Base-by-base conservation (phyloP, 2,329 filamentous ascomycete species). In the Colletotrichum echinochloae region DNA sequence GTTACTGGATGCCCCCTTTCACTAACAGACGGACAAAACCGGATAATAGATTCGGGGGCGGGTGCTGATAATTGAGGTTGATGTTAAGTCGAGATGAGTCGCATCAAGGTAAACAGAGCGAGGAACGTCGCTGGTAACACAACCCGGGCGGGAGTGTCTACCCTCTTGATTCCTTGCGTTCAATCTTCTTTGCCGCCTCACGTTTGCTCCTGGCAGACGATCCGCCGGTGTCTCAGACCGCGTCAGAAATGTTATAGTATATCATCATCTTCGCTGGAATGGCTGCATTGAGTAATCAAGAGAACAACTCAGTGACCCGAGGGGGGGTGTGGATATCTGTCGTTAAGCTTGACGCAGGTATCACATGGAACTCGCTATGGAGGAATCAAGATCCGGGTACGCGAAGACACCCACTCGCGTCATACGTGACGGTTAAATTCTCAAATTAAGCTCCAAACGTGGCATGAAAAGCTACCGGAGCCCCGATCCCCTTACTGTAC, bases 351-450 rank as follows among this genome's bases (percentile, higher is more conserved):
- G 20, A 44, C 7, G 41, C 41, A 44, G 7, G 41, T 44, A 8
- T 44, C 41, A 44, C 41, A 44, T 44, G 41, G 41, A n/a, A 44
- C 20, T 44, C 41, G 18, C 7, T 44, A 11, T 11, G 18, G 2
- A 4, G 7, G 1, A 20, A n/a, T n/a, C 20, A 4, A n/a, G 41
- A 0, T 9, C 41, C 8, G 18, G 20, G 8, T 8, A n/a, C 2
- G 7, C 41, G 7, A 44, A 20, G 18, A 20, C 39, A 41, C 39
- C 16, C 18, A 41, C 1, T 20, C 39, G 18, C 18, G 7, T 41
- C 39, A 41, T 41, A 8, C 6, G 20, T 2, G 39, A 41, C 16
- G 39, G 6, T 44, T 20, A n/a, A 5, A 11, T n/a, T 44, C 41
- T 20, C 6, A 20, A n/a, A 4, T 44, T 11, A 44, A 44, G 41